Evolutionary conservation across 768 basidiomycete genomes (phyloP), one percentile per base, ranked within the genome.

Genomic region (Boletus fagicola): DNA sequence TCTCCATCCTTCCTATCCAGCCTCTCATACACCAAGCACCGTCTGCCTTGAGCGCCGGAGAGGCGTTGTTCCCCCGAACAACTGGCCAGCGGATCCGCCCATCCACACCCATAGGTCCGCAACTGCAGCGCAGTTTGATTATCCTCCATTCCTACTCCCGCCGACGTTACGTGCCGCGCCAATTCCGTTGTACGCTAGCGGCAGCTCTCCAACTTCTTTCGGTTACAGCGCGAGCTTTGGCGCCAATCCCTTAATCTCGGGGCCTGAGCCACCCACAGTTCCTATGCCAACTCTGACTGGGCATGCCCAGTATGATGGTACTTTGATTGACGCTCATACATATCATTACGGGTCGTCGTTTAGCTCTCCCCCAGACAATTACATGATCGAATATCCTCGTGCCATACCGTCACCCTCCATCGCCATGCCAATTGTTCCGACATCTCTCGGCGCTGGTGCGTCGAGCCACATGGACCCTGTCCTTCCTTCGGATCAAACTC

Each of bases 401-500:
- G 40, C 4, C 22, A 22, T 42, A 31, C 35, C 45, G 20, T 48
- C 58, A 40, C 30, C 51, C 20, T 22, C 20, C 12, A 31, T 57
- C 26, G 1, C 51, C 48, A 47, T 57, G 56, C 50, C 64, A 22
- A 55, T 54, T 36, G 20, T 47, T 40, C 61, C 56, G 49, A 51
- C 30, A 16, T 31, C 46, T 9, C 33, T 30, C 24, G 39, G 24
- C 22, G 18, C 43, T 44, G 53, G 36, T 13, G 10, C 11, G 2
- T 26, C 57, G 12, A 52, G 26, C 28, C 13, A 56, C 51, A 3
- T 31, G 12, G 39, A 49, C 56, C 46, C 54, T 38, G 2, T n/a
- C 28, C 12, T 52, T 16, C 13, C 42, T 28, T 26, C 30, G 10
- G 47, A 42, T 36, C 48, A 44, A 15, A 22, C 18, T 16, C 33